These are phyloP conservation scores for Papiliotrema flavescens DNA, from an alignment of 1,284 basidiomycete genomes.

Conservation along the genomic window DNA sequence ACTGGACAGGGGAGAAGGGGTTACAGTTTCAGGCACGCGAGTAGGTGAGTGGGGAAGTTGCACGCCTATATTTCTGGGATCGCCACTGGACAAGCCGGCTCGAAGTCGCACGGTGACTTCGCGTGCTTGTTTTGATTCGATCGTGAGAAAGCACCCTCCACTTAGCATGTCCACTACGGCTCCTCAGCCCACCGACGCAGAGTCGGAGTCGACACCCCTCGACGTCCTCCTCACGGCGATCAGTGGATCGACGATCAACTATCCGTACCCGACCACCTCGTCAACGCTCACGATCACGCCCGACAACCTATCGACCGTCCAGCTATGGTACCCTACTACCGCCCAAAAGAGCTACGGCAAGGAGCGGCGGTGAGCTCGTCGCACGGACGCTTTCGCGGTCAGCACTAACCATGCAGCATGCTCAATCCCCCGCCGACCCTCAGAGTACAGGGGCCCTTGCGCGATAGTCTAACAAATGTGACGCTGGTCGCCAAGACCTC, in stretches of 20 bases:
- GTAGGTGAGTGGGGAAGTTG: background rate
- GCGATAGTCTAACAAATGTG: slow-evolving; percentile 15
- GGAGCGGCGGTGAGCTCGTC: slow-evolving; percentile 35
- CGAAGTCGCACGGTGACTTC: too few relatives aligned
- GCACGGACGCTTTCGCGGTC: background rate
- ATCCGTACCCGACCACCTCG: background rate
- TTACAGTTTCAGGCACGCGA: background rate
- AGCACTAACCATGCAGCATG: slow-evolving; percentile 26
- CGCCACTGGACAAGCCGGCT: too few relatives aligned
- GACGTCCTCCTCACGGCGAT: slow-evolving; percentile 46
- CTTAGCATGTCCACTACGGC: slow-evolving; percentile 1
- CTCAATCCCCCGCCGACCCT: slow-evolving; percentile 41
- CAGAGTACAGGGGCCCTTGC: slow-evolving; percentile 31
- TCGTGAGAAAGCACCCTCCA: background rate
- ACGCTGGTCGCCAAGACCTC: slow-evolving; percentile 12
- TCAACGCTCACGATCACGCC: too few relatives aligned
- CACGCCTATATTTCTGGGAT: background rate
- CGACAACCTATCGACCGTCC: slow-evolving; percentile 16
- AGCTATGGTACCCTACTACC: slow-evolving; percentile 43
- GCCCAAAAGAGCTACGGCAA: slow-evolving; percentile 45
- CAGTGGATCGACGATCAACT: slow-evolving; percentile 15
- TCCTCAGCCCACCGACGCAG: background rate
- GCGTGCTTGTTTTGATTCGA: background rate
- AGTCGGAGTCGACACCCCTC: slow-evolving; percentile 22
- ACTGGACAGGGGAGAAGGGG: background rate